Evolutionary conservation across 75 land plant species (phyloP).

Genomic region (Chamaecyparis obtusa): DNA sequence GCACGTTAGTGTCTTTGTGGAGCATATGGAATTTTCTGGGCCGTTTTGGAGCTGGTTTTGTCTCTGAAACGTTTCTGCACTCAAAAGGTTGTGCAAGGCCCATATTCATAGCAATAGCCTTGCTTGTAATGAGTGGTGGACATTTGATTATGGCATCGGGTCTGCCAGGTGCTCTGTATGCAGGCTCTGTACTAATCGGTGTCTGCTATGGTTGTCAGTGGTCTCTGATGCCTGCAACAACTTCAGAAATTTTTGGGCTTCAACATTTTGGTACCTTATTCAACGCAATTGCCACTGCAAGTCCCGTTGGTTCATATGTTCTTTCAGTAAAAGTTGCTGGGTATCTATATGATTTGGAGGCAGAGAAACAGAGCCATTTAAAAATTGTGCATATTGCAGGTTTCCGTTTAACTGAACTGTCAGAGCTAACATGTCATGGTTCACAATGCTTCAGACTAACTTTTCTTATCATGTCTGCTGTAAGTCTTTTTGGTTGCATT

Average conservation of each 20-base stretch:
- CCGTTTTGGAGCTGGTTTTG: slow-evolving; percentile 80
- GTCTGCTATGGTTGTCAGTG: slow-evolving; percentile 92
- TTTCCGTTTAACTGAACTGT: slow-evolving; percentile 15
- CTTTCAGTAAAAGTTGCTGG: slow-evolving; percentile 88
- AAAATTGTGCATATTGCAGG: background rate
- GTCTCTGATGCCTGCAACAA: slow-evolving; percentile 88
- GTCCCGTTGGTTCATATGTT: slow-evolving; percentile 83
- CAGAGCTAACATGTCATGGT: slow-evolving; percentile 49
- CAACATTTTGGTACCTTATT: slow-evolving; percentile 82
- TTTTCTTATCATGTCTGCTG: slow-evolving; percentile 72
- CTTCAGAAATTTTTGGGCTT: slow-evolving; percentile 89
- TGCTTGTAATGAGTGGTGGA: slow-evolving; percentile 66
- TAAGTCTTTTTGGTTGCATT: slow-evolving; percentile 47
- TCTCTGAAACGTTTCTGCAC: slow-evolving; percentile 67
- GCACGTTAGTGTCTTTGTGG: slow-evolving; percentile 77
- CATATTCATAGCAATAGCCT: slow-evolving; percentile 54
- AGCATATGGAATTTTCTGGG: slow-evolving; percentile 97
- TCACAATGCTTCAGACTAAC: slow-evolving; percentile 73
- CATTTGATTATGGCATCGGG: slow-evolving; percentile 74
- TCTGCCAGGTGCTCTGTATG: slow-evolving; percentile 65
- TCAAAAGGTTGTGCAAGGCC: slow-evolving; percentile 61
- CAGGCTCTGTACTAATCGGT: slow-evolving; percentile 73
- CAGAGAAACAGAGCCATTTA: slow-evolving; percentile 25
- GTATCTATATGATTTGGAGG: slow-evolving; percentile 84
- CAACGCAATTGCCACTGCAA: slow-evolving; percentile 82